Evolutionary conservation across 2,329 filamentous ascomycete genomes (phyloP).

Genomic region (Hypoxylon rubiginosum): DNA sequence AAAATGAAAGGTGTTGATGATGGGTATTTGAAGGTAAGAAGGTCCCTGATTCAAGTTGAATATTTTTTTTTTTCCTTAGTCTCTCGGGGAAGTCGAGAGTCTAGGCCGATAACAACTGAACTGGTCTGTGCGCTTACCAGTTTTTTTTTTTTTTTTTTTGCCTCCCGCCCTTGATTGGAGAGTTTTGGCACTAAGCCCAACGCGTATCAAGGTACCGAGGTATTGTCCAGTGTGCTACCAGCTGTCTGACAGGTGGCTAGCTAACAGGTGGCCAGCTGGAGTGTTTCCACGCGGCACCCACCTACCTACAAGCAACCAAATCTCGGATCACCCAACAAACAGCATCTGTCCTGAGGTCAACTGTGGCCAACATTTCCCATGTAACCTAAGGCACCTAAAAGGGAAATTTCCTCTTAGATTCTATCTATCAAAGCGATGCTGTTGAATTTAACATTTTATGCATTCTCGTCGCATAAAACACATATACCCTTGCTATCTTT

Average conservation of each 20-base stretch:
- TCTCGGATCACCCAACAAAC: too few relatives aligned
- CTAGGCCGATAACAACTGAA: constrained; percentile 35
- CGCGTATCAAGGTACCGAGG: background rate
- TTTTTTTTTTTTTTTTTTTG: too few relatives aligned
- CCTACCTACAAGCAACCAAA: too few relatives aligned
- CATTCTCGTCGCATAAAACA: background rate
- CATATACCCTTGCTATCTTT: background rate
- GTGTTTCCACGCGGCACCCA: too few relatives aligned
- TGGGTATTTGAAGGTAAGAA: constrained; percentile 48
- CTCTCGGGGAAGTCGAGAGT: constrained; percentile 36
- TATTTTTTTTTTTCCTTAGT: constrained; percentile 46
- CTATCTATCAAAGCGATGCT: background rate
- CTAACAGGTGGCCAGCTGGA: too few relatives aligned
- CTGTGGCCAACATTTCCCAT: too few relatives aligned
- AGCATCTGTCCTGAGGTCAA: too few relatives aligned
- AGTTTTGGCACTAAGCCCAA: background rate
- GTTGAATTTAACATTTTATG: background rate
- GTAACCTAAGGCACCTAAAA: too few relatives aligned
- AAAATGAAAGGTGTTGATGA: constrained; percentile 37
- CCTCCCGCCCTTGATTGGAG: background rate
- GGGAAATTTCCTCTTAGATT: too few relatives aligned
- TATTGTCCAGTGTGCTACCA: background rate
- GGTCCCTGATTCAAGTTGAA: constrained; percentile 40
- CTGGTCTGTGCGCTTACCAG: constrained; percentile 26
- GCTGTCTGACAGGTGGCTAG: too few relatives aligned